Evolutionary conservation across 2,329 filamentous ascomycete genomes (phyloP).

Genomic region (Macrophomina phaseolina): DNA sequence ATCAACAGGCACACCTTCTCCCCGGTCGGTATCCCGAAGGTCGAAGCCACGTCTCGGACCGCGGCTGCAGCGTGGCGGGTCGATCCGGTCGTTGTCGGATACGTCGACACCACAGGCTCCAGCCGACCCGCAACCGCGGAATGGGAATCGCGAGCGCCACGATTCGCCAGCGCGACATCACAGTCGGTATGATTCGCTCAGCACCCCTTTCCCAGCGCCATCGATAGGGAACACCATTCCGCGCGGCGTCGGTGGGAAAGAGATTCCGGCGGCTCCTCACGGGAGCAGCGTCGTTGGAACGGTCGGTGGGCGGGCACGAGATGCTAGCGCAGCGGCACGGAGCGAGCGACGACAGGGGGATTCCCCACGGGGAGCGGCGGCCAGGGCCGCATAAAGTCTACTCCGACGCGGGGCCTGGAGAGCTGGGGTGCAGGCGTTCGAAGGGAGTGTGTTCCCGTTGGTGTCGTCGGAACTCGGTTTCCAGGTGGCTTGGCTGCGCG

Average conservation of each 20-base stretch:
- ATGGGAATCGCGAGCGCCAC: not conserved
- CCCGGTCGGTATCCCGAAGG: not conserved
- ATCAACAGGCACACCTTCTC: not conserved
- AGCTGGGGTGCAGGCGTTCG: not conserved
- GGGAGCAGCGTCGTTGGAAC: not conserved
- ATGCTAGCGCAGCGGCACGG: not conserved
- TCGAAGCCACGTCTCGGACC: not conserved
- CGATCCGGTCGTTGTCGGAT: not conserved
- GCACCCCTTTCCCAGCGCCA: not conserved
- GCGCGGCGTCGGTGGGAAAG: not conserved
- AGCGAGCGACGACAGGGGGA: not conserved
- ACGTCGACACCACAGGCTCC: not conserved
- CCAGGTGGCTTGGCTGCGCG: constrained; percentile 14
- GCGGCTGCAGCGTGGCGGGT: not conserved
- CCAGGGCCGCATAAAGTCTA: not conserved
- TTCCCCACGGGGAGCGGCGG: constrained; percentile 11
- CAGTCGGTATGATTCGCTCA: not conserved
- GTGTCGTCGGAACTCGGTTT: constrained; percentile 16
- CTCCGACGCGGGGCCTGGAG: not conserved
- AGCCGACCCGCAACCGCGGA: not conserved
- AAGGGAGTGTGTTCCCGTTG: constrained; percentile 16
- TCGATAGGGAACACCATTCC: not conserved
- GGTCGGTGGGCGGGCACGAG: not conserved
- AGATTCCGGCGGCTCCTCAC: constrained; percentile 8
- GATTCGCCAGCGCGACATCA: not conserved